Evolutionary conservation across 2,329 filamentous ascomycete genomes (phyloP), one percentile per base, ranked within the genome.

Genomic region (Dryadomyces sulphureus): DNA sequence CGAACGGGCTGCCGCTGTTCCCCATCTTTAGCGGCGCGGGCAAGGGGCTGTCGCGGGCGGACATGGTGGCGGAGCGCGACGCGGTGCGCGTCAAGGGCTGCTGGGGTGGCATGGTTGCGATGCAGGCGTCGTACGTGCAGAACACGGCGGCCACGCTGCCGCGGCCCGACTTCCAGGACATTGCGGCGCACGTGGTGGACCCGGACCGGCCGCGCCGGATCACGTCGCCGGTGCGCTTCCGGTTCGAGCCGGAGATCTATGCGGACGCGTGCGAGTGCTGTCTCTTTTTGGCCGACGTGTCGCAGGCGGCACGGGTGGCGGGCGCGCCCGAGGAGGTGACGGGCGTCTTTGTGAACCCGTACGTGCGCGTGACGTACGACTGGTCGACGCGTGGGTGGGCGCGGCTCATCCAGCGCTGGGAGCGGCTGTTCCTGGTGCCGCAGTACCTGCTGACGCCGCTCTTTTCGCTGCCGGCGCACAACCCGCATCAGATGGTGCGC

Each of bases 41-140:
- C 1, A 59, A 69, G 14, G 75, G 65, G 0, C 62, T 62, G n/a
- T 77, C 71, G 34, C 69, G 81, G 39, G 65, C 67, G 5, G 81
- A 83, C 56, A 77, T 86, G 17, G 59, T 84, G 2, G 64, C 64
- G 0, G 73, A 76, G 46, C 69, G 59, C 34, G 76, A 80, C 52
- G 74, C 81, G 0, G 81, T 88, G 1, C 72, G 77, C 8, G 82
- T 87, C 1, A 74, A 72, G 54, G 79, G 78, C 52, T 88, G 84
- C 61, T 88, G 83, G 84, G 80, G 81, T 45, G 84, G 84, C 20
- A 86, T 87, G 74, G 79, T 77, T 2, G 75, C 75, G 2, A 79
- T 79, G 60, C 71, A 80, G 55, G 77, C 74, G 1, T 62, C 63
- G 41, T 77, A 73, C 59, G 73, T 81, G 41, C 73, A 78, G 54